Evolutionary conservation across 768 basidiomycete genomes (phyloP).

Genomic region (Pleurotus cornucopiae): DNA sequence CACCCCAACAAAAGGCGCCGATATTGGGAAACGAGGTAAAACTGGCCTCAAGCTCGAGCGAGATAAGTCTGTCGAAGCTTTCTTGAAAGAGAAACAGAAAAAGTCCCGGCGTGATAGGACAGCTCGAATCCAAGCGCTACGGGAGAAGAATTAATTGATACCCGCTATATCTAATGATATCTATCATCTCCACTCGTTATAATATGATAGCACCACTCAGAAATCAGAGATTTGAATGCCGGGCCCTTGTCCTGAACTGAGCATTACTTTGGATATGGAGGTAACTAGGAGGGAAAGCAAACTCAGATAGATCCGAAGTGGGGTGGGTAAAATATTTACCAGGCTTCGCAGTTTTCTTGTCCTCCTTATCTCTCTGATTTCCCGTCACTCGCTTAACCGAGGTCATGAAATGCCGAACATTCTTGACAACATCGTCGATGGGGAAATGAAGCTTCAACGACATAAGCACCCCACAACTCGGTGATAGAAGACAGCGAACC

Average conservation of each 20-base stretch:
- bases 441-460: slow-evolving; percentile 66
- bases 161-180: slow-evolving; percentile 1
- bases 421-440: slow-evolving; percentile 69
- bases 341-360: slow-evolving; percentile 44
- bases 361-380: slow-evolving; percentile 54
- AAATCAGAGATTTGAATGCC: slow-evolving; percentile 83
- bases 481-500: slow-evolving; percentile 34
- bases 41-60: slow-evolving; percentile 24
- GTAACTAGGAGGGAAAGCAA: slow-evolving; percentile 44
- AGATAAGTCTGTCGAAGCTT: slow-evolving; percentile 10
- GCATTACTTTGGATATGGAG: slow-evolving; percentile 72
- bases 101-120: slow-evolving; percentile 24
- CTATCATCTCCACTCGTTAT: slow-evolving; percentile 9
- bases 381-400: slow-evolving; percentile 75
- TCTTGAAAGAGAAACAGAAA: slow-evolving; percentile 33
- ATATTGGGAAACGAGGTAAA: slow-evolving; percentile 53
- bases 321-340: slow-evolving; percentile 25
- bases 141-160: slow-evolving; percentile 3
- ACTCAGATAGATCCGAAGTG: not conserved
- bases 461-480: not conserved
- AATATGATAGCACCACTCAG: slow-evolving; percentile 27
- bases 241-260: slow-evolving; percentile 86
- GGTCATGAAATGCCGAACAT: slow-evolving; percentile 71
- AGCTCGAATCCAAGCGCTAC: slow-evolving; percentile 5
- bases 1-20: slow-evolving; percentile 31